Conservation (phyloP, 164 flowering plant genomes). For the Dillenia turbinata region DNA sequence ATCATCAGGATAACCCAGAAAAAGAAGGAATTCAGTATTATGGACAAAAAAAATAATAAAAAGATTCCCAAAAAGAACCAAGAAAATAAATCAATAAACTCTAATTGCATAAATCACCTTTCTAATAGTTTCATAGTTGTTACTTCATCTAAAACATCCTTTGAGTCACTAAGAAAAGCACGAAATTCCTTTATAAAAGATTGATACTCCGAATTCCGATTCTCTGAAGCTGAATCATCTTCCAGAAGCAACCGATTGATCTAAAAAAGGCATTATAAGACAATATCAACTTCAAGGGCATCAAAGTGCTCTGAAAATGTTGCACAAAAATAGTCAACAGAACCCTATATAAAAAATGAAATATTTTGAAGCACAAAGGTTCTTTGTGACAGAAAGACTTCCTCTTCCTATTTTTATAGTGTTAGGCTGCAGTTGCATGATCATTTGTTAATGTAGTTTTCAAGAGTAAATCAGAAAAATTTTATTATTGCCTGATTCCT, state of each 20-base stretch:
- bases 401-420: too few relatives aligned
- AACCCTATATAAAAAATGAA: too few relatives aligned
- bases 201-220: constrained; percentile 68
- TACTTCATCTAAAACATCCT: constrained; percentile 97
- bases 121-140: constrained; percentile 91
- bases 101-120: constrained; percentile 43
- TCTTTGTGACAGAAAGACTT: too few relatives aligned
- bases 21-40: too few relatives aligned
- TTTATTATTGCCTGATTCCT: too few relatives aligned
- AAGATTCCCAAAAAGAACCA: background rate
- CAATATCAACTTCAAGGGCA: background rate
- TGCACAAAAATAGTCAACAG: too few relatives aligned
- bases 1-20: too few relatives aligned
- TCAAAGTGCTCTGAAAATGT: too few relatives aligned
- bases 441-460: too few relatives aligned
- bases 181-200: constrained; percentile 76
- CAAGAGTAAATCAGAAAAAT: too few relatives aligned
- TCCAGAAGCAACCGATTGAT: constrained; percentile 90
- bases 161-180: constrained; percentile 91
- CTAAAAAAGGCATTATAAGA: constrained; percentile 27
- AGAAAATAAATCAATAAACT: constrained; percentile 1
- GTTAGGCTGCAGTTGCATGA: too few relatives aligned
- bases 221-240: constrained; percentile 65
- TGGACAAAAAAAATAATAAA: background rate
- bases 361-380: too few relatives aligned